These are phyloP conservation scores for Metschnikowia kunwiensis DNA, from an alignment of 805 yeast genomes.

Conservation along the genomic window DNA sequence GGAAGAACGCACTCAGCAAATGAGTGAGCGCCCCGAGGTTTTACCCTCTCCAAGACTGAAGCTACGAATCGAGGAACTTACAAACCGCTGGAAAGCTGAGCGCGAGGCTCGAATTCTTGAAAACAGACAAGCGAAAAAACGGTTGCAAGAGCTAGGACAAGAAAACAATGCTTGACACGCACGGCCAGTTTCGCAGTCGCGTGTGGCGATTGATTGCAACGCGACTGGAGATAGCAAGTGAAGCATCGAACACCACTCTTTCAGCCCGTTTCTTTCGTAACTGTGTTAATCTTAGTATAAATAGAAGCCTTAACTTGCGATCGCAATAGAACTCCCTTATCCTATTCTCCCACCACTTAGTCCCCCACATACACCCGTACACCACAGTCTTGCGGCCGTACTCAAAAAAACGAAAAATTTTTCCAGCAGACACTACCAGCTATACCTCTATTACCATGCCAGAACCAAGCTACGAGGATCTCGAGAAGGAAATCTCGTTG, in stretches of 20 bases:
- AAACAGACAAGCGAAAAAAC: constrained; percentile 48
- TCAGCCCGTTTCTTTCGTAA: too few species aligned
- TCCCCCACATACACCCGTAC: constrained; percentile 13
- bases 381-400: constrained; percentile 9
- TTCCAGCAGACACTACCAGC: neutral
- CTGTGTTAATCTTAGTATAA: too few species aligned
- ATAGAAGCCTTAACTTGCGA: too few species aligned
- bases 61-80: constrained; percentile 58
- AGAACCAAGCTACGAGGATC: constrained; percentile 25
- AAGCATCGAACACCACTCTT: too few species aligned
- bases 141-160: constrained; percentile 43
- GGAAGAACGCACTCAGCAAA: constrained; percentile 27
- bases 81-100: constrained; percentile 65
- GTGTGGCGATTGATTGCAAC: constrained; percentile 4
- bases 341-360: too few species aligned
- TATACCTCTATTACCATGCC: constrained; percentile 8
- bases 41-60: constrained; percentile 36
- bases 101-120: constrained; percentile 67
- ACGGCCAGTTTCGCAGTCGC: neutral
- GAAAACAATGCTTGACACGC: constrained; percentile 1
- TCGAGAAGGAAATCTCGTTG: constrained; percentile 38
- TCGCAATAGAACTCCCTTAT: too few species aligned
- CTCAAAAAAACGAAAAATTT: constrained; percentile 14
- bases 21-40: constrained; percentile 22
- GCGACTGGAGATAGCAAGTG: too few species aligned